Evolutionary conservation across 116 monocot species (phyloP).

Genomic region (Phalaenopsis hybrid): DNA sequence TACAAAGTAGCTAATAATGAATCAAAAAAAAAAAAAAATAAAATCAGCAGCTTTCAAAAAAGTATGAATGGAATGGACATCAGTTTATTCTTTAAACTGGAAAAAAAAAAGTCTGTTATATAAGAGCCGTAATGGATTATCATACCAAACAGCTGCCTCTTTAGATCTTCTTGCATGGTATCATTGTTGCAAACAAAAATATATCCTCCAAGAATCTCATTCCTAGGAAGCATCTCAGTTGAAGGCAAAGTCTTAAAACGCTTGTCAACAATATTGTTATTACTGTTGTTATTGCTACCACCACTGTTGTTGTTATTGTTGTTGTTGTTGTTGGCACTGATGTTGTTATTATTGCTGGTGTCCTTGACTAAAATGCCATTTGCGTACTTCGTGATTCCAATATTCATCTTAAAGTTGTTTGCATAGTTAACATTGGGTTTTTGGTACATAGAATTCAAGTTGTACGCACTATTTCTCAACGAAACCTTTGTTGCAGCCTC

Average conservation of each 20-base stretch:
- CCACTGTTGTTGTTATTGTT: constrained; percentile 3
- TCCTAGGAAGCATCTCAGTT: constrained; percentile 91
- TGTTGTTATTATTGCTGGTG: constrained; percentile 22
- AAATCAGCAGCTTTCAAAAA: background rate
- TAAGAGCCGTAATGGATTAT: background rate
- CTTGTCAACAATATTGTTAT: constrained; percentile 54
- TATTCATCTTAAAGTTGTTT: constrained; percentile 56
- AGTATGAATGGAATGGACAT: background rate
- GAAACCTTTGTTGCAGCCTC: constrained; percentile 48
- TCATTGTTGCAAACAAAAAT: constrained; percentile 99
- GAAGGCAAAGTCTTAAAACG: constrained; percentile 88
- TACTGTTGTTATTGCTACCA: no score
- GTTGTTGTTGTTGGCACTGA: no score
- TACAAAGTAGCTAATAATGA: background rate
- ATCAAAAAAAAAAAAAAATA: background rate
- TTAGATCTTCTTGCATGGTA: constrained; percentile 98
- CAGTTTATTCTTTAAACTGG: background rate
- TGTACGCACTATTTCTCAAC: constrained; percentile 28
- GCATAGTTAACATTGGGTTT: constrained; percentile 43
- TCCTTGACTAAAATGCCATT: constrained; percentile 40
- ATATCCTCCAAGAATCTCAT: constrained; percentile 93
- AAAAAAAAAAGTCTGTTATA: background rate
- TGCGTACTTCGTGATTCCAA: constrained; percentile 46
- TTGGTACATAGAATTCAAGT: constrained; percentile 44
- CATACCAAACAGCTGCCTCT: constrained; percentile 90